phyloP scores from a whole-genome alignment of 495 filamentous ascomycete species.

The Hyaloscypha variabilis region DNA sequence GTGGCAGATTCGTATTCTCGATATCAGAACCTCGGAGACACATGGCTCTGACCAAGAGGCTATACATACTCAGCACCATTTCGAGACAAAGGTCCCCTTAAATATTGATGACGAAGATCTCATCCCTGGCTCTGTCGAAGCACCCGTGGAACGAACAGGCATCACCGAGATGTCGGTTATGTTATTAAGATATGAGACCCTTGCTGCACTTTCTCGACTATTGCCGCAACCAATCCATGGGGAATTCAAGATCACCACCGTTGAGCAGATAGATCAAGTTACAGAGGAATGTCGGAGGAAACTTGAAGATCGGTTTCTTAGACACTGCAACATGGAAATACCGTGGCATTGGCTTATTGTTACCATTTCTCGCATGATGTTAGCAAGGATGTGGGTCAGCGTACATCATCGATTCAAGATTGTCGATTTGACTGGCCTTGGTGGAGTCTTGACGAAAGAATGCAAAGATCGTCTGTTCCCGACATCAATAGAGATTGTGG shows the following conservation, averaged over 20 bases:
- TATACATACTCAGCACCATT: background rate
- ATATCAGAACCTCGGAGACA: constrained; percentile 69
- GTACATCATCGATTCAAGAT: background rate
- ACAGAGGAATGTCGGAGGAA: background rate
- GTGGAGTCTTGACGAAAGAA: background rate
- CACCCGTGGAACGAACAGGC: background rate
- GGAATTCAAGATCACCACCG: background rate
- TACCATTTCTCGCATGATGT: background rate
- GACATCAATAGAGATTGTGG: background rate
- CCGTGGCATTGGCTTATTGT: background rate
- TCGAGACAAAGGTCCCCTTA: background rate
- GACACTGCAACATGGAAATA: background rate
- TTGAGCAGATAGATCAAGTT: background rate
- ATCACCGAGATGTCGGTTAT: background rate
- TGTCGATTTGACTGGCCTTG: too few relatives aligned
- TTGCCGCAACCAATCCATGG: background rate
- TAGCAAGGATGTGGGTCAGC: background rate
- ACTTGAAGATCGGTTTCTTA: background rate
- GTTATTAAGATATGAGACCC: background rate
- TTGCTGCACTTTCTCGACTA: background rate
- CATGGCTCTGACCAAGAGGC: background rate
- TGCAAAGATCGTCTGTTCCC: background rate
- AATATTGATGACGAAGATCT: background rate
- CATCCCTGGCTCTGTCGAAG: background rate
- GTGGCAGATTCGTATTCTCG: constrained; percentile 78